Conservation (phyloP, 768 basidiomycete genomes). For the Rhodotorula babjevae region DNA sequence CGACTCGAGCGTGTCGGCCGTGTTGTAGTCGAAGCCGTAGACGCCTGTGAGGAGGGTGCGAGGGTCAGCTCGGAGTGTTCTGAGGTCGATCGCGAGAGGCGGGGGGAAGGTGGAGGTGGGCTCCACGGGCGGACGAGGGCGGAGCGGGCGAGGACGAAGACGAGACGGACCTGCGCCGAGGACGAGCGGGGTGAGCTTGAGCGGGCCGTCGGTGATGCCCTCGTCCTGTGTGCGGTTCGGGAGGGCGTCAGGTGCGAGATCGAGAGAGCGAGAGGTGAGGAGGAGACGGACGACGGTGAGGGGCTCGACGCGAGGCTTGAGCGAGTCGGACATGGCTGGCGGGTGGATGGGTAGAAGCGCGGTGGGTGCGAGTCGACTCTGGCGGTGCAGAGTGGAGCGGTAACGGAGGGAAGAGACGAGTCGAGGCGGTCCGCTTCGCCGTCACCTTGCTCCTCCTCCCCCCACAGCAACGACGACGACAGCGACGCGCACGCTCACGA, state of each 20-base stretch:
- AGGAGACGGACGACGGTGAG: neutral
- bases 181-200: constrained; percentile 28
- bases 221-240: neutral
- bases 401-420: no score
- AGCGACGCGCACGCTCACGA: no score
- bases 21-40: constrained; percentile 39
- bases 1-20: constrained; percentile 6
- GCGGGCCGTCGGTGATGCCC: constrained; percentile 9
- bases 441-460: no score
- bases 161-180: constrained; percentile 21
- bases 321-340: neutral
- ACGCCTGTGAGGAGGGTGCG: neutral
- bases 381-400: no score
- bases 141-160: no score
- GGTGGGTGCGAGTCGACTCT: no score
- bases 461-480: no score
- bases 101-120: neutral
- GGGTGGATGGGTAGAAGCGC: neutral
- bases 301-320: constrained; percentile 11
- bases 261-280: neutral
- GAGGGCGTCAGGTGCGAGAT: neutral
- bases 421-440: no score
- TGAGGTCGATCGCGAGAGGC: neutral
- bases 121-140: no score
- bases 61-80: no score